These are phyloP conservation scores for Geoglossum glabrum DNA, from an alignment of 495 filamentous ascomycete genomes.

Conservation along the genomic window DNA sequence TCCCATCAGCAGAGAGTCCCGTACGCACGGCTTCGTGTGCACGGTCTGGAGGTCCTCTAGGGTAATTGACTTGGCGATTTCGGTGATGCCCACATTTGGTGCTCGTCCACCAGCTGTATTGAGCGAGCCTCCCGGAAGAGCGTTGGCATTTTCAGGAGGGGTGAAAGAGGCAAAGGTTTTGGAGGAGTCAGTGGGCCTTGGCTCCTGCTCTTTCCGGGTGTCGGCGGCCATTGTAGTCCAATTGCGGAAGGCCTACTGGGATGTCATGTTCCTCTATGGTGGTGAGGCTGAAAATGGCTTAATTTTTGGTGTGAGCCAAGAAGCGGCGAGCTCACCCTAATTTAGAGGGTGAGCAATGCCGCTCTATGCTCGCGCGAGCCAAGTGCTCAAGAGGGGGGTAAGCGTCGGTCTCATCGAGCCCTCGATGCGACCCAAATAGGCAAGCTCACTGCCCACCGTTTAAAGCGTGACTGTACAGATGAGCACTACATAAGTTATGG, in stretches of 20 bases:
- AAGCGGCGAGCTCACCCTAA: too few relatives aligned
- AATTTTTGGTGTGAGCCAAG: not conserved
- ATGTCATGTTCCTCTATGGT: too few relatives aligned
- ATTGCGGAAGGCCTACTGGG: not conserved
- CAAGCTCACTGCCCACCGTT: too few relatives aligned
- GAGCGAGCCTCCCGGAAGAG: conserved; percentile 22
- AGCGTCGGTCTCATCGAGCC: too few relatives aligned
- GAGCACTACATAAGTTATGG: too few relatives aligned
- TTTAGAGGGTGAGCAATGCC: too few relatives aligned
- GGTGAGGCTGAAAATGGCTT: not conserved
- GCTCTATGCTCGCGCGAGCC: too few relatives aligned
- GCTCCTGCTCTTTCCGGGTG: conserved; percentile 19
- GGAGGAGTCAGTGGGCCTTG: conserved; percentile 4
- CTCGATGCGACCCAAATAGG: too few relatives aligned
- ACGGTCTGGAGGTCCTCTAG: conserved; percentile 49
- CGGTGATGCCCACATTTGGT: conserved; percentile 30
- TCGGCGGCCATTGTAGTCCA: conserved; percentile 33
- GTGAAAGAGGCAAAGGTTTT: conserved; percentile 22
- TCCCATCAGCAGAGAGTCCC: conserved; percentile 62
- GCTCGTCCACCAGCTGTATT: conserved; percentile 23
- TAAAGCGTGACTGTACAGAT: too few relatives aligned
- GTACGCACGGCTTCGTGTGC: conserved; percentile 63
- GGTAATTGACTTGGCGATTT: conserved; percentile 45
- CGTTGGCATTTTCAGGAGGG: conserved; percentile 22
- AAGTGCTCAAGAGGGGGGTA: too few relatives aligned